phyloP scores from a whole-genome alignment of 176 grass and related monocot species.

The Miscanthus lutarioriparius region DNA sequence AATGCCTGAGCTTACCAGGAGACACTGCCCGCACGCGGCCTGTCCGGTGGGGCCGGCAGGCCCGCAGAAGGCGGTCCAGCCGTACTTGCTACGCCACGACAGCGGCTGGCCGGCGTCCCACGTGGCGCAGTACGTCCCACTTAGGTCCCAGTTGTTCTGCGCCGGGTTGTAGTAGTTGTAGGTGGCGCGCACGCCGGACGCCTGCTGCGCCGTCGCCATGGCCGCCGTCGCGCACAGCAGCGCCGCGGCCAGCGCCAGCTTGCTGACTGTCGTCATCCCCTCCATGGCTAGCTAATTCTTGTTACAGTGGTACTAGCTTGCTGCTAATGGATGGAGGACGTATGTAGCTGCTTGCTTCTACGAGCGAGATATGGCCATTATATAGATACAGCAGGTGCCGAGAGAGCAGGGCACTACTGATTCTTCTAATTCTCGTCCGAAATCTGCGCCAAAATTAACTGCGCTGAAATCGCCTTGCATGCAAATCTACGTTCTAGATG shows the following conservation, averaged over 20 bases:
- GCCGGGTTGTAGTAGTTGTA: conserved; percentile 41
- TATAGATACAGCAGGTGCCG: not conserved
- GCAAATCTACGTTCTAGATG: not conserved
- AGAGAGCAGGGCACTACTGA: too few species aligned
- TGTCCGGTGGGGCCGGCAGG: conserved; percentile 41
- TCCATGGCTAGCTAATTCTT: not conserved
- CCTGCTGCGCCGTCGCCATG: conserved; percentile 27
- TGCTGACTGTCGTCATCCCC: not conserved
- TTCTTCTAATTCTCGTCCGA: not conserved
- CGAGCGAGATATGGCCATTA: not conserved
- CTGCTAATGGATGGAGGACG: not conserved
- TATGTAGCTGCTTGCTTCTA: not conserved
- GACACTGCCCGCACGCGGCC: conserved; percentile 55
- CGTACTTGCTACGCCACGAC: conserved; percentile 63
- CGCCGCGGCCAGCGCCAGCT: not conserved
- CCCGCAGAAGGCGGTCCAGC: conserved; percentile 82
- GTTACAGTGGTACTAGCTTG: not conserved
- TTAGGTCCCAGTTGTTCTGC: conserved; percentile 49
- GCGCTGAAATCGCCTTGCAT: not conserved
- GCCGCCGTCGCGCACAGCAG: conserved; percentile 10
- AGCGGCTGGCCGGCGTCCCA: conserved; percentile 66
- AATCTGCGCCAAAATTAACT: not conserved
- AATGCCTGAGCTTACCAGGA: conserved; percentile 2
- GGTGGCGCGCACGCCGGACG: conserved; percentile 43
- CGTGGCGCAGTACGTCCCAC: conserved; percentile 59